A percentile compares a stretch with the other conserved stretches of the same genome.
Evolutionary conservation across 2,329 filamentous ascomycete genomes (phyloP).

Genomic region (Colletotrichum echinochloae): DNA sequence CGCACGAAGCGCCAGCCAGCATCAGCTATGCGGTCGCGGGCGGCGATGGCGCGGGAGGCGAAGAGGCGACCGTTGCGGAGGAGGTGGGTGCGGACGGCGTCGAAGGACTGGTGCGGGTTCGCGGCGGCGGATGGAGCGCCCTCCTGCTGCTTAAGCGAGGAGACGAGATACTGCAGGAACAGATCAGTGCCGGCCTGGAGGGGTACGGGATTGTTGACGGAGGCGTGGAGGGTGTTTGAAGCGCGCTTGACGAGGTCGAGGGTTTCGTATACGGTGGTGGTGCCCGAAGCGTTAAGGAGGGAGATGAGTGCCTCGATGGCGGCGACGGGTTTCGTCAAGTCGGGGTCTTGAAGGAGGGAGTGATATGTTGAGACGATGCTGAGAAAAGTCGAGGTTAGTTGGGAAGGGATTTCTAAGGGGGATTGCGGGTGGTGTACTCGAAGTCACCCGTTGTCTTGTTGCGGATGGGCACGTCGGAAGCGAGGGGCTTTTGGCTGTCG

Average conservation of each 20-base stretch:
- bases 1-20: constrained; percentile 83
- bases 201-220: constrained; percentile 89
- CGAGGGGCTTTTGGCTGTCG: constrained; percentile 12
- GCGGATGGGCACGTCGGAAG: constrained; percentile 44
- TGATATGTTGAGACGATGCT: constrained; percentile 69
- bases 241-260: constrained; percentile 85
- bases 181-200: constrained; percentile 94
- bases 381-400: constrained; percentile 18
- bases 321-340: constrained; percentile 95
- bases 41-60: constrained; percentile 86
- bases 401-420: neutral
- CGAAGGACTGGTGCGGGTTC: constrained; percentile 68
- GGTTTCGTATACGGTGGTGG: constrained; percentile 93
- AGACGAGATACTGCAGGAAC: constrained; percentile 93
- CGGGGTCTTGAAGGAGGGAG: constrained; percentile 73
- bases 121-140: constrained; percentile 44
- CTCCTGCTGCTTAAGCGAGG: constrained; percentile 71
- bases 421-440: constrained; percentile 46
- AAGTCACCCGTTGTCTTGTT: constrained; percentile 46
- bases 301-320: constrained; percentile 92
- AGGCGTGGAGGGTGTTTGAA: constrained; percentile 80
- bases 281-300: constrained; percentile 82
- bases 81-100: constrained; percentile 84
- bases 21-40: constrained; percentile 83
- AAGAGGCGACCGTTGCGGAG: constrained; percentile 89